These are phyloP conservation scores for Candida rishiriensis DNA, from an alignment of 805 yeast genomes.

Conservation along the genomic window DNA sequence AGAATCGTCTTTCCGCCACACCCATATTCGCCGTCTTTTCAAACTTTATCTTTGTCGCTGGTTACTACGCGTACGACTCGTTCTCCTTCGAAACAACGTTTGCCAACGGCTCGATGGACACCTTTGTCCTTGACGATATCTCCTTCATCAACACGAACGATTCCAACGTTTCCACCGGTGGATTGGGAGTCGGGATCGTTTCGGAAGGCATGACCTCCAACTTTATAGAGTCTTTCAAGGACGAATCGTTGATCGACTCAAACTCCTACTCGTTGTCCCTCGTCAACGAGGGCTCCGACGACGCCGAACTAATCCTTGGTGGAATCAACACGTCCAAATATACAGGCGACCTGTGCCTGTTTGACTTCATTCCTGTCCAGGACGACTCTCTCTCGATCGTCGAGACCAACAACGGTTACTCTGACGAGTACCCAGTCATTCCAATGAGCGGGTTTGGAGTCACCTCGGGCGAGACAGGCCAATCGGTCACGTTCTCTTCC, in stretches of 20 bases:
- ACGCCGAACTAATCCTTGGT: constrained; percentile 49
- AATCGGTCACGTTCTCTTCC: constrained; percentile 24
- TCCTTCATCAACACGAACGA: constrained; percentile 36
- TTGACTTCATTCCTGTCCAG: constrained; percentile 43
- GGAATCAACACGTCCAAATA: constrained; percentile 47
- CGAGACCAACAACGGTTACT: constrained; percentile 10
- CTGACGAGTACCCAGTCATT: constrained; percentile 34
- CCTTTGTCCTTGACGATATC: constrained; percentile 15
- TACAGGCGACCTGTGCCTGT: constrained; percentile 44
- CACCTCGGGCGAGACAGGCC: constrained; percentile 25
- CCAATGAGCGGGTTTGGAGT: constrained; percentile 44
- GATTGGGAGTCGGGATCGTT: constrained; percentile 41
- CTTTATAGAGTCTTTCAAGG: constrained; percentile 33
- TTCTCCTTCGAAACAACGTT: constrained; percentile 12
- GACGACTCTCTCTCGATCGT: constrained; percentile 14
- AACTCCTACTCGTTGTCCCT: constrained; percentile 43
- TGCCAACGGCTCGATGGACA: background rate
- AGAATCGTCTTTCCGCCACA: constrained; percentile 10
- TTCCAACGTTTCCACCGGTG: constrained; percentile 37
- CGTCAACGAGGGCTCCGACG: constrained; percentile 19
- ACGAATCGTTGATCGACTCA: constrained; percentile 29
- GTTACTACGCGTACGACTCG: constrained; percentile 23
- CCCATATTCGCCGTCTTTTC: constrained; percentile 9
- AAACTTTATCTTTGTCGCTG: constrained; percentile 21
- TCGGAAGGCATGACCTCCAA: constrained; percentile 18